Evolutionary conservation across 148 eudicot species (phyloP).

Genomic region (Cornus florida): DNA sequence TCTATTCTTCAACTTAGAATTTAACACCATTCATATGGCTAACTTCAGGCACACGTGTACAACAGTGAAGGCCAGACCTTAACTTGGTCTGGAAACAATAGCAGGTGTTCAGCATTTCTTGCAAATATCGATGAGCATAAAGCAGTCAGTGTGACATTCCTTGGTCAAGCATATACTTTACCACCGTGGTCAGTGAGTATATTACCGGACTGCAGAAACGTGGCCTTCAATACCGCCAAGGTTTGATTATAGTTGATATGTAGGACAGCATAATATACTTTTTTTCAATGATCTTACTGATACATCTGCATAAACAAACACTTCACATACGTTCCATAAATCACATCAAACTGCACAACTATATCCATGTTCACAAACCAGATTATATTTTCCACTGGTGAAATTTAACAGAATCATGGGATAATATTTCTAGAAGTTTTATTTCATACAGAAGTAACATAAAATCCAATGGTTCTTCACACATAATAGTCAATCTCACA

Average conservation of each 20-base stretch:
- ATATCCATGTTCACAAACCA: neutral
- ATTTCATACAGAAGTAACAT: neutral
- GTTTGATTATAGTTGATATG: constrained; percentile 31
- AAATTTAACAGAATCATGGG: neutral
- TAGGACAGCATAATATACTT: neutral
- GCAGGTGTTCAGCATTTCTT: constrained; percentile 81
- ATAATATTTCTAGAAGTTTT: neutral
- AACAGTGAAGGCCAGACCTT: constrained; percentile 14
- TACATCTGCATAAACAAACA: neutral
- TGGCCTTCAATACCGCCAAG: constrained; percentile 90
- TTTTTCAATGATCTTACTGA: neutral
- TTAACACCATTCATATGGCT: constrained; percentile 9
- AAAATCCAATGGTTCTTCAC: neutral
- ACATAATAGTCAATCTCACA: neutral
- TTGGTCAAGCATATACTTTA: constrained; percentile 56
- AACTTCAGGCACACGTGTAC: constrained; percentile 82
- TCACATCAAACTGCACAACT: neutral
- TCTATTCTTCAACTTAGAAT: neutral
- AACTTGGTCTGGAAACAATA: constrained; percentile 27
- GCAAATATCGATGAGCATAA: constrained; percentile 90
- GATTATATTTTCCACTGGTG: neutral
- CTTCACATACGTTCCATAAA: neutral
- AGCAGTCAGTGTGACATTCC: constrained; percentile 59
- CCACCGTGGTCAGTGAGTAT: constrained; percentile 99
- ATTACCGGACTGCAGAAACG: constrained; percentile 84